Evolutionary conservation across 257 asterid genomes (phyloP).

Genomic region (Solanum lycopersicoides): DNA sequence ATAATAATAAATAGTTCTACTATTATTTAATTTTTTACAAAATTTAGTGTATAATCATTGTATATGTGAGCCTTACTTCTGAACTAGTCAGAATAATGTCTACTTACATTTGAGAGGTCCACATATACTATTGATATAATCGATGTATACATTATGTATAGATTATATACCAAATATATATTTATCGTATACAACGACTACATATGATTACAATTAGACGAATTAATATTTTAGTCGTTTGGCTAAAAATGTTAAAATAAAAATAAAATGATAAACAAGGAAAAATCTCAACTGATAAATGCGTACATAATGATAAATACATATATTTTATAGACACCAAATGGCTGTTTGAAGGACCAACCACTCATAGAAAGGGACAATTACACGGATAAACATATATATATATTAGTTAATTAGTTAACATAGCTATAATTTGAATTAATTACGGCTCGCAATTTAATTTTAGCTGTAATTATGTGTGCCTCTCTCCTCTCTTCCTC

Average conservation of each 20-base stretch:
- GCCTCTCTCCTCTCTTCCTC: not conserved
- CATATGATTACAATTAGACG: not conserved
- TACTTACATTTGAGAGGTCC: not conserved
- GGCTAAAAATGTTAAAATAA: not conserved
- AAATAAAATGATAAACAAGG: not conserved
- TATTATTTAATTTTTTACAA: not conserved
- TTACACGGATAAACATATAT: rapidly evolving
- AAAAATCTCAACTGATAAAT: not conserved
- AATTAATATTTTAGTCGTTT: not conserved
- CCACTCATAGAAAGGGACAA: not conserved
- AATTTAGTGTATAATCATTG: not conserved
- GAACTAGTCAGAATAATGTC: not conserved
- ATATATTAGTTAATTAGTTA: not conserved
- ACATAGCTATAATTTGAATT: too few species aligned
- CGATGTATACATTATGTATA: not conserved
- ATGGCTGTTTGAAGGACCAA: not conserved
- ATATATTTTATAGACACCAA: not conserved
- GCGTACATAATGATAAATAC: not conserved
- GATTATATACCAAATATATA: not conserved
- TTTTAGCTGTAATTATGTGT: not conserved
- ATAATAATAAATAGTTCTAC: too few species aligned
- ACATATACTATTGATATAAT: not conserved
- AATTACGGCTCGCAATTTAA: rapidly evolving
- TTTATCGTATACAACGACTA: not conserved
- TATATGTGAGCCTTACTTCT: not conserved